These are phyloP conservation scores for Pseudoturritis turrita DNA, from an alignment of 345 rosid species.

Conservation along the genomic window DNA sequence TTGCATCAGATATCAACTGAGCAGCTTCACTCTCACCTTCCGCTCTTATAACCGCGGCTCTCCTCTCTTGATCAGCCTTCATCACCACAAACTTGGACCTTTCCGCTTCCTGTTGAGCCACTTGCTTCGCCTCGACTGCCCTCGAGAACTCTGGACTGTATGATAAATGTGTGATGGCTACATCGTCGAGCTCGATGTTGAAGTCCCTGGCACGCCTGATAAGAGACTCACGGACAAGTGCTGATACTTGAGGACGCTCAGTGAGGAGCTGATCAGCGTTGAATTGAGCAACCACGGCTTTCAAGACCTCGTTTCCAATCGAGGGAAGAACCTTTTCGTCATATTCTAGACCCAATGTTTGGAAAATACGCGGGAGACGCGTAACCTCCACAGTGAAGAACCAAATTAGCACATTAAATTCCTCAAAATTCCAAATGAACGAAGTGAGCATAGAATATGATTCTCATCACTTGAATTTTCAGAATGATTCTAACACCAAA, in stretches of 20 bases:
- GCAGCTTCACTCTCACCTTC: slow-evolving; percentile 99
- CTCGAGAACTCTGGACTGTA: slow-evolving; percentile 89
- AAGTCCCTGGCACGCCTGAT: slow-evolving; percentile 80
- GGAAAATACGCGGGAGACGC: slow-evolving; percentile 71
- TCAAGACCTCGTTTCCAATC: slow-evolving; percentile 95
- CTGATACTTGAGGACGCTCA: slow-evolving; percentile 95
- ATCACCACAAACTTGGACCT: slow-evolving; percentile 89
- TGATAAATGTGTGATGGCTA: slow-evolving; percentile 92
- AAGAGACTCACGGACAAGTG: slow-evolving; percentile 69
- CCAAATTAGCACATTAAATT: neutral
- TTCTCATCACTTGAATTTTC: neutral
- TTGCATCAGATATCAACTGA: slow-evolving; percentile 80
- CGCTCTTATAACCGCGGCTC: slow-evolving; percentile 91
- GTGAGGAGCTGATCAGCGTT: slow-evolving; percentile 99
- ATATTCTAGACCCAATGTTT: slow-evolving; percentile 85
- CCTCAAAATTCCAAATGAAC: neutral
- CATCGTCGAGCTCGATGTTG: slow-evolving; percentile 83
- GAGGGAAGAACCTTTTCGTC: slow-evolving; percentile 98
- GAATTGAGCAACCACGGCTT: slow-evolving; percentile 95
- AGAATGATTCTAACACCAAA: neutral
- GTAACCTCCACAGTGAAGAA: slow-evolving; percentile 39
- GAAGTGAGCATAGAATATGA: neutral
- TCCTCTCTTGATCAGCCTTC: slow-evolving; percentile 99
- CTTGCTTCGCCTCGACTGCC: slow-evolving; percentile 98
- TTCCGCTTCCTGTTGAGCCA: slow-evolving; percentile 99